These are phyloP conservation scores for Gossypium gossypioides DNA, from an alignment of 441 rosid genomes.

Conservation along the genomic window DNA sequence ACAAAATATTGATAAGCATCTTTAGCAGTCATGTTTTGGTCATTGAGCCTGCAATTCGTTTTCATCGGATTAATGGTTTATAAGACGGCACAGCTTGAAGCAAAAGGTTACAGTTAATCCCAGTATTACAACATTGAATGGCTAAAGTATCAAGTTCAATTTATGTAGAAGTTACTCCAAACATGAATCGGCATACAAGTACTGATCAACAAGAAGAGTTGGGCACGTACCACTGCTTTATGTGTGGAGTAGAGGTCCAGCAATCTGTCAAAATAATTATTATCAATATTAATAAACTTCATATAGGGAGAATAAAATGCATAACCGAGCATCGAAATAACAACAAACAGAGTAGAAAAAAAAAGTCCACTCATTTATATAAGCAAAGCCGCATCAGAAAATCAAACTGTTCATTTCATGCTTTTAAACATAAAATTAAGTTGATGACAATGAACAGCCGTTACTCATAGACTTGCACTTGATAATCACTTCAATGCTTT, in stretches of 20 bases:
- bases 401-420: background rate
- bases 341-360: background rate
- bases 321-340: slow-evolving; percentile 5
- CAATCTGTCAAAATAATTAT: slow-evolving; percentile 44
- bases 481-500: background rate
- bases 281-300: background rate
- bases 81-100: background rate
- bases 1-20: slow-evolving; percentile 81
- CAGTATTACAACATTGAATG: background rate
- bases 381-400: background rate
- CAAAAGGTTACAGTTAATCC: background rate
- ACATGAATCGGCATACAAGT: background rate
- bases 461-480: background rate
- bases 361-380: background rate
- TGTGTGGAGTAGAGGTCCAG: slow-evolving; percentile 63
- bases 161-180: background rate
- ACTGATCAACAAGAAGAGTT: slow-evolving; percentile 13
- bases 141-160: background rate
- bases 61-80: slow-evolving; percentile 13
- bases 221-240: slow-evolving; percentile 56
- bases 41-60: slow-evolving; percentile 55
- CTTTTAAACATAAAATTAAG: background rate
- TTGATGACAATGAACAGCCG: background rate
- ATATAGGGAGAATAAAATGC: background rate
- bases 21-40: slow-evolving; percentile 55